Evolutionary conservation across 2,329 filamentous ascomycete species (phyloP), one percentile per base, ranked within the genome.

Genomic region (Clarireedia monteithiana): DNA sequence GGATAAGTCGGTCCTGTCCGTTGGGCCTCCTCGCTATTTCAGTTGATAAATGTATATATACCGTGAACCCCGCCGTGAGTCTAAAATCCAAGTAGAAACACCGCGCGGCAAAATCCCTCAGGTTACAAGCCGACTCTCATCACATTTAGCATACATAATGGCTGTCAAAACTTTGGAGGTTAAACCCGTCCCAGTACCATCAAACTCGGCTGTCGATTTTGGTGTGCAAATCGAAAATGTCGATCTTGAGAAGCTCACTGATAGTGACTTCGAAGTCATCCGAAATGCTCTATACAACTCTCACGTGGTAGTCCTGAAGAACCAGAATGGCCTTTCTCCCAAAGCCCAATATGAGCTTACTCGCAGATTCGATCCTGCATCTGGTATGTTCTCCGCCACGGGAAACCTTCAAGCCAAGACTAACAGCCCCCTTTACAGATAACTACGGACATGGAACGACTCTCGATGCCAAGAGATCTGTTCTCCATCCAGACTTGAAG

Each of bases 371-470:
- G 88, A 91, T 64, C 86, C 87, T 0, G 66, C 74, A 5, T 77
- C 78, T 1, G 76, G 53, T 55, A 17, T 42, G 26, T 40, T n/a
- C 39, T 42, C n/a, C 15, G n/a, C 17, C 17, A n/a, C 15, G 15
- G 17, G 6, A 4, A 17, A 15, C 1, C 14, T 24, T 15, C n/a
- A 24, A n/a, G 17, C 20, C 6, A 24, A 6, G 10, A 50, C 26
- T 55, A 38, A 54, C 24, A 5, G 12, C 48, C 30, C 6, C 26
- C 15, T 12, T 17, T 27, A 12, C 30, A 51, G 48, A 77, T 14
- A 78, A 77, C 14, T 91, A 91, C 69, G 88, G 88, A 15, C 88
- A 91, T 67, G 88, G 86, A 66, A 88, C 86, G 71, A 88, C 85
- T 0, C 74, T 89, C 48, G 86, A 89, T 63, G 77, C 76, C 6